Evolutionary conservation across 108 stramenopile genomes (phyloP), one percentile per base, ranked within the genome.

Genomic region (Nitzschia sp.): DNA sequence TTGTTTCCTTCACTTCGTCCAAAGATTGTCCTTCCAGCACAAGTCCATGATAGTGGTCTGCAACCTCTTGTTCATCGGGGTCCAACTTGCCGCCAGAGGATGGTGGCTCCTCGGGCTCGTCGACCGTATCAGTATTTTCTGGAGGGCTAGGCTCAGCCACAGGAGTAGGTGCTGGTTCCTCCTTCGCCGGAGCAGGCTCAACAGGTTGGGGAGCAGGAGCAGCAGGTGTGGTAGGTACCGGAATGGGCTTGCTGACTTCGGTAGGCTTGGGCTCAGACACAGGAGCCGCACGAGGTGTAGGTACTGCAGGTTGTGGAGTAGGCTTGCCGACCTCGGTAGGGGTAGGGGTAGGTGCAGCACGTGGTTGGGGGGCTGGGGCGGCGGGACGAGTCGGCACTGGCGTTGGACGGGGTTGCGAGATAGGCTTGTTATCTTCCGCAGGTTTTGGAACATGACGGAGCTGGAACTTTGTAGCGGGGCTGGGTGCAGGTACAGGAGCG

Each of bases 1-100:
- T 65, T 39, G 26, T 22, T 38, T 43, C 43, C 40, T 44, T 11
- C 11, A 62, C 61, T 9, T n/a, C 41, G 8, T 43, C 61, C 61
- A 62, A 8, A 2, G 61, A 12, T 12, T 46, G 25, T 43, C 61
- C 61, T n/a, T 24, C 61, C 6, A 14, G 61, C 8, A 62, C 43
- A 6, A 62, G n/a, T 2, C 61, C 61, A 62, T 42, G 43, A 20
- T 62, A 62, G 21, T 62, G 22, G 37, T 62, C 61, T 0, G 61
- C 61, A 10, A 62, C 64, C 34, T 65, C 64, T 51, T 52, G 21
- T 52, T 65, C 64, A 65, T 65, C 64, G 24, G 64, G 64, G 0
- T 10, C 51, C 34, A 65, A 25, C 12, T 54, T 2, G 3, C 3
- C 46, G 3, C 14, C 6, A 7, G 59, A 41, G 38, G 24, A 54